phyloP scores from a whole-genome alignment of 495 filamentous ascomycete genomes.

The Daldinia bambusicola region DNA sequence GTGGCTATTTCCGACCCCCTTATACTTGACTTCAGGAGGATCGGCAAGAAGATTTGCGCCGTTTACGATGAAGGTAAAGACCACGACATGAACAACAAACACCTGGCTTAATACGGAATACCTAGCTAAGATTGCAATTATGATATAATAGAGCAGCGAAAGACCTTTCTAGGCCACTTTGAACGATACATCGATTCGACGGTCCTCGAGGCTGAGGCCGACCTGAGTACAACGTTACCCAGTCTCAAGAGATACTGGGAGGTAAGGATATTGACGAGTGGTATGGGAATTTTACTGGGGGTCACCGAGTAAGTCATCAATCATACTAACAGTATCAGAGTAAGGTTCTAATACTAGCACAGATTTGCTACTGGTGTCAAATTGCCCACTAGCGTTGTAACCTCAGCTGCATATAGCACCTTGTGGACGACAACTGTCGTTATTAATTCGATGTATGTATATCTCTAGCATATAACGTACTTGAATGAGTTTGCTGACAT shows the following conservation, averaged over 20 bases:
- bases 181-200: conserved; percentile 43
- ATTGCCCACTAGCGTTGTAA: conserved; percentile 27
- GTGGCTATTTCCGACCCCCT: conserved; percentile 25
- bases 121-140: background rate
- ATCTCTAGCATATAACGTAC: background rate
- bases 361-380: conserved; percentile 38
- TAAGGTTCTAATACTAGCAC: background rate
- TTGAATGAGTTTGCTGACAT: background rate
- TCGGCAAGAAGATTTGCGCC: conserved; percentile 22
- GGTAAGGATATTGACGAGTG: conserved; percentile 45
- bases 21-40: conserved; percentile 26
- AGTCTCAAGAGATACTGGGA: conserved; percentile 45
- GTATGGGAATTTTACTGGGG: conserved; percentile 40
- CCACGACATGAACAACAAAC: background rate
- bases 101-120: background rate
- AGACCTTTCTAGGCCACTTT: conserved; percentile 23
- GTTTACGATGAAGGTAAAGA: conserved; percentile 37
- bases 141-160: conserved; percentile 39
- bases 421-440: conserved; percentile 40
- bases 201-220: conserved; percentile 39
- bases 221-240: conserved; percentile 36
- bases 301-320: conserved; percentile 40
- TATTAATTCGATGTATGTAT: conserved; percentile 45
- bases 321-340: background rate
- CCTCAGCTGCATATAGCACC: conserved; percentile 33